phyloP scores from a whole-genome alignment of 2,329 filamentous ascomycete genomes.

The Rhynchosporium secalis region DNA sequence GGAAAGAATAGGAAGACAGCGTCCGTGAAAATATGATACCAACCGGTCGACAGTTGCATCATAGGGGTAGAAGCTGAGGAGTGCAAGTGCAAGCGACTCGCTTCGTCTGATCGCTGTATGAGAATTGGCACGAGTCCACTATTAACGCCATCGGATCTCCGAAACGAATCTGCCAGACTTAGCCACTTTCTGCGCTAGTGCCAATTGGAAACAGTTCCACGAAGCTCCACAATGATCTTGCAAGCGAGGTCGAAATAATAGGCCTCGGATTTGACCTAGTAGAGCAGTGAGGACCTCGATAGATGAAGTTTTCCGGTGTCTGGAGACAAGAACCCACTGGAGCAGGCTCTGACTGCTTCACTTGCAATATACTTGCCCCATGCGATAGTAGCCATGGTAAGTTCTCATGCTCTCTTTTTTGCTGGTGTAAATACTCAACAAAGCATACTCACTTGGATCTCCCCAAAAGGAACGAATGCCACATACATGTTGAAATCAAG shows the following conservation, averaged over 20 bases:
- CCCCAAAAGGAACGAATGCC: not conserved
- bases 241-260: not conserved
- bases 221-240: not conserved
- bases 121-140: slow-evolving; percentile 4
- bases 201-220: slow-evolving; percentile 8
- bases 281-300: not conserved
- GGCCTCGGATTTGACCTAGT: not conserved
- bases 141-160: slow-evolving; percentile 17
- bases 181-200: slow-evolving; percentile 18
- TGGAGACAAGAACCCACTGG: not conserved
- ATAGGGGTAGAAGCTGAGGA: not conserved
- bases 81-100: slow-evolving; percentile 22
- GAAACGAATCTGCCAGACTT: slow-evolving; percentile 22
- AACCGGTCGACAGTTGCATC: not conserved
- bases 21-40: slow-evolving; percentile 15
- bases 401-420: not conserved
- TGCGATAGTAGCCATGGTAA: too few relatives aligned
- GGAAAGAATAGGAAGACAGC: slow-evolving; percentile 14
- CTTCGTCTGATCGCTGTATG: slow-evolving; percentile 22
- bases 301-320: not conserved
- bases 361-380: not conserved
- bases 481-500: slow-evolving; percentile 2
- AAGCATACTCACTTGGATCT: not conserved
- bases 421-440: too few relatives aligned
- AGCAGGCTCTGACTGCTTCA: not conserved